Evolutionary conservation across 805 yeast genomes (phyloP).

Genomic region (Candida tammaniensis): DNA sequence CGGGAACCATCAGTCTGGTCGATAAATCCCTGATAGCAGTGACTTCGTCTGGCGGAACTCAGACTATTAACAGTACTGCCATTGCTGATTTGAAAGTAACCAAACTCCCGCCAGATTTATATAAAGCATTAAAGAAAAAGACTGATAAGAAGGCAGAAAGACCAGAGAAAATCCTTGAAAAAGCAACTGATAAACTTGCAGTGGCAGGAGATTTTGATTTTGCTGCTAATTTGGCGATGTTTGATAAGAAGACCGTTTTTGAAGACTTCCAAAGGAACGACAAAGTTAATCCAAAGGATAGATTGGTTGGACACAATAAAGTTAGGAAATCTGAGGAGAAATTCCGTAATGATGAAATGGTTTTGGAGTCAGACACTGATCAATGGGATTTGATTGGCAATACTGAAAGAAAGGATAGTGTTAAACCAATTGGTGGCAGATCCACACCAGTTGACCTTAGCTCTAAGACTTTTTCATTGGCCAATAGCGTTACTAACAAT

Average conservation of each 20-base stretch:
- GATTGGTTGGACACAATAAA: conserved; percentile 77
- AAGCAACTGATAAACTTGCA: not conserved
- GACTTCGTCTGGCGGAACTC: conserved; percentile 16
- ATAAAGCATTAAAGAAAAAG: conserved; percentile 14
- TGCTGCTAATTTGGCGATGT: conserved; percentile 73
- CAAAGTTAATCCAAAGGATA: conserved; percentile 51
- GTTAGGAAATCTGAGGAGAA: conserved; percentile 37
- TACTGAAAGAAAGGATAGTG: conserved; percentile 7
- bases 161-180: conserved; percentile 6
- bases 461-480: conserved; percentile 17
- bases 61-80: conserved; percentile 27
- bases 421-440: conserved; percentile 15
- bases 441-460: conserved; percentile 12
- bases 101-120: conserved; percentile 44
- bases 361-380: conserved; percentile 48
- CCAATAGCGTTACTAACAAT: conserved; percentile 20
- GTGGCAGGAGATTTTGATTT: conserved; percentile 70
- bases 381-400: conserved; percentile 52
- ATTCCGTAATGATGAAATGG: conserved; percentile 72
- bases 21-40: conserved; percentile 26
- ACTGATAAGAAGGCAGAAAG: conserved; percentile 14
- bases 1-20: conserved; percentile 34
- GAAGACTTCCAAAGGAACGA: conserved; percentile 71
- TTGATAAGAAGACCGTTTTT: conserved; percentile 77
- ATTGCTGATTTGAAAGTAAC: conserved; percentile 57